phyloP scores from a whole-genome alignment of 768 basidiomycete genomes.

The Kwoniella sp. region DNA sequence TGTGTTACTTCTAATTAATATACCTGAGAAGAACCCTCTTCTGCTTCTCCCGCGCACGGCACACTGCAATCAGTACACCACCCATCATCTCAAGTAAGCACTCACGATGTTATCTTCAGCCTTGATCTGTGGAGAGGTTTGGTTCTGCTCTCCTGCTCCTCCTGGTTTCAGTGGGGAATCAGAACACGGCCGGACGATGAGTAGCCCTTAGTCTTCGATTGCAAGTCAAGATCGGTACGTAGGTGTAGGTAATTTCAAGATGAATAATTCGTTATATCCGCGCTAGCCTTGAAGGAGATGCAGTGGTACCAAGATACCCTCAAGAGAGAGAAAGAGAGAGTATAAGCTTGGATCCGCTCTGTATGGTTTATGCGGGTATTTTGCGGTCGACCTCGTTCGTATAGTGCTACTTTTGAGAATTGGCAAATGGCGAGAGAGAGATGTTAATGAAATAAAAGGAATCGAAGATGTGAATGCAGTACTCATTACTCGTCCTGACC shows the following conservation, averaged over 20 bases:
- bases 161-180: neutral
- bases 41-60: too few relatives aligned
- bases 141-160: neutral
- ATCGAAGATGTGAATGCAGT: neutral
- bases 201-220: neutral
- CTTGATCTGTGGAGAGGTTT: neutral
- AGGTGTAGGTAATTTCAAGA: too few relatives aligned
- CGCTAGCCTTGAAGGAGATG: too few relatives aligned
- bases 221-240: too few relatives aligned
- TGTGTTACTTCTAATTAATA: too few relatives aligned
- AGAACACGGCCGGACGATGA: neutral
- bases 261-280: too few relatives aligned
- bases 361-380: neutral
- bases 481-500: neutral
- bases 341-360: too few relatives aligned
- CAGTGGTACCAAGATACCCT: too few relatives aligned
- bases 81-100: neutral
- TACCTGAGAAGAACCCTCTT: too few relatives aligned
- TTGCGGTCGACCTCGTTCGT: neutral
- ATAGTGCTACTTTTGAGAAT: too few relatives aligned
- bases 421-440: too few relatives aligned
- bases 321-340: too few relatives aligned
- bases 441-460: neutral
- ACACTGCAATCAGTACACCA: neutral
- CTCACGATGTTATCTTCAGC: neutral